Evolutionary conservation across 2,329 filamentous ascomycete genomes (phyloP), one percentile per base, ranked within the genome.

Genomic region (Emergomyces pasteurianus): DNA sequence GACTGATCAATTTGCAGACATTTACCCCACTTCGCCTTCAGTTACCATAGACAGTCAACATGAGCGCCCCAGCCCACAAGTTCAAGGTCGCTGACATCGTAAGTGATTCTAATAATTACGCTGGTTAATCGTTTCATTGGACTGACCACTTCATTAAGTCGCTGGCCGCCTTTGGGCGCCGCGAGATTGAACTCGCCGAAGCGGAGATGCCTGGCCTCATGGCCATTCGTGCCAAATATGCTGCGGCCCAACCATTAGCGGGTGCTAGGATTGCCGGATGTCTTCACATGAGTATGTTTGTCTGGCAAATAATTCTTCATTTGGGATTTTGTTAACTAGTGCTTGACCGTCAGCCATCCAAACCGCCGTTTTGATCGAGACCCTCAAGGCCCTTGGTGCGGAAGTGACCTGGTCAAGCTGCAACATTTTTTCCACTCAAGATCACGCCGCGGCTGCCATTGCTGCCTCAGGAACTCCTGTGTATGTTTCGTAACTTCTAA

Each of bases 341-440:
- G 23, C 34, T 50, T 28, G 50, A 21, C 50, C 38, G 21, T 26
- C 64, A 86, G 83, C 94, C 77, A 97, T 99, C 81, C 94, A 99
- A 84, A 99, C 94, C 67, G 94, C 94, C 71, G 94, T 99, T 74
- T 87, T 99, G 73, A 99, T 99, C 79, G 94, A 99, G 87, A 99
- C 94, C 68, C 87, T 99, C 75, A 89, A 84, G 73, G 82, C 87
- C 69, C 90, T 99, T 72, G 94, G 94, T 81, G 94, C 94, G 72
- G 94, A 97, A 85, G 89, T 97, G 72, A 99, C 94, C 75, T 97
- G 94, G 94, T 89, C 92, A 64, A 94, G 89, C 71, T 99, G 94
- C 88, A 97, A 99, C 86, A 97, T 99, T 80, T 99, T 96, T 88
- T 94, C 89, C 77, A 97, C 92, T 71, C 92, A 96, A 80, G 94